These are phyloP conservation scores for Pseudozyma hubeiensis DNA, from an alignment of 1,284 basidiomycete species.

Conservation along the genomic window DNA sequence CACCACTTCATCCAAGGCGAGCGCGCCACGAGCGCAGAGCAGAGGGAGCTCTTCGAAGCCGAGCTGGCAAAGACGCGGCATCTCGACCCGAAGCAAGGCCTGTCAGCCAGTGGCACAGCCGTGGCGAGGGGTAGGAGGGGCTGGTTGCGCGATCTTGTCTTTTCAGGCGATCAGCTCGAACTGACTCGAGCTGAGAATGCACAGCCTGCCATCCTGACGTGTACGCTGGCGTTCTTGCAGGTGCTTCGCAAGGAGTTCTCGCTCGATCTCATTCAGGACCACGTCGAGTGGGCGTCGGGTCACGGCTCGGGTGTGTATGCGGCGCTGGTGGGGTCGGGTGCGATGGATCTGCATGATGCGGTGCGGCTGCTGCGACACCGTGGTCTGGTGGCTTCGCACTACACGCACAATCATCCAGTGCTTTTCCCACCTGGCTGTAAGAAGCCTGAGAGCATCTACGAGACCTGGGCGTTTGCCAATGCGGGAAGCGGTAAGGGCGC, in stretches of 20 bases:
- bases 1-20: slow-evolving; percentile 38
- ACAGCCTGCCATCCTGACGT: slow-evolving; percentile 62
- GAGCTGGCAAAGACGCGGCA: slow-evolving; percentile 52
- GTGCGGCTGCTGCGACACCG: slow-evolving; percentile 61
- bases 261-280: slow-evolving; percentile 60
- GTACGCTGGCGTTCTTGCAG: slow-evolving; percentile 62
- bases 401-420: slow-evolving; percentile 51
- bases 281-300: slow-evolving; percentile 59
- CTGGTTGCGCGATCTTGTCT: slow-evolving; percentile 61
- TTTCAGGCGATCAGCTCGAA: slow-evolving; percentile 65
- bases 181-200: slow-evolving; percentile 65
- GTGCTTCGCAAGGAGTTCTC: slow-evolving; percentile 64
- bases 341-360: slow-evolving; percentile 57
- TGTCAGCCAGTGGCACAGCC: slow-evolving; percentile 46
- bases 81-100: slow-evolving; percentile 42
- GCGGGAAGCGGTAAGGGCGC: slow-evolving; percentile 61
- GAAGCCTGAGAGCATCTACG: slow-evolving; percentile 63
- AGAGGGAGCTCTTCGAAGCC: slow-evolving; percentile 57
- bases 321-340: slow-evolving; percentile 57
- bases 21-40: slow-evolving; percentile 26
- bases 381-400: slow-evolving; percentile 57
- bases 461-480: slow-evolving; percentile 68
- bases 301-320: slow-evolving; percentile 67
- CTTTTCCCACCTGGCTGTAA: slow-evolving; percentile 64
- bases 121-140: slow-evolving; percentile 43